Base-by-base conservation (phyloP, 345 rosid genomes). In the Physaria fendleri region DNA sequence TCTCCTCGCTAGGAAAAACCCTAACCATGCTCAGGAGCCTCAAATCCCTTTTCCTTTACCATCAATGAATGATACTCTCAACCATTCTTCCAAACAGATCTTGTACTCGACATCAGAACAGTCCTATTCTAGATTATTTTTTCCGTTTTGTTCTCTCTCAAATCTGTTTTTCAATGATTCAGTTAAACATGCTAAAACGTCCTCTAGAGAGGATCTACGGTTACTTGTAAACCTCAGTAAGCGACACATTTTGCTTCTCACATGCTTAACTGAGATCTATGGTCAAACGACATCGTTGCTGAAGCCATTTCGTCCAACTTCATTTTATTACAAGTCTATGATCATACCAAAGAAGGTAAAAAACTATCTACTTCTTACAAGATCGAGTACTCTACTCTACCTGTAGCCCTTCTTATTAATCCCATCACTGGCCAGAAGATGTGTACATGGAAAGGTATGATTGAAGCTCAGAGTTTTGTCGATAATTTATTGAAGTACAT, bases 401-500 rank as follows among this genome's bases (percentile, higher is more conserved):
- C 54, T 21, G 94, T 82, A 20, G 78, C 86, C 33, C 95, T 90
- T 1, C 81, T 90, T 27, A 69, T 86, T 20, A 92, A 90, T 51
- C 97, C 97, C 49, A 79, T 85, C 65, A 86, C 97, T 1, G 97
- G 92, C 25, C 88, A n/a, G 84, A 85, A 79, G 74, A 85, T 91
- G 85, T 81, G 76, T 44, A 61, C 63, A 8, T 87, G 96, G 98
- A 53, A 40, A 71, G 90, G 98, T 32, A 76, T 78, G 85, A 74
- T 91, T 53, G 88, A 85, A 34, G 76, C n/a, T n/a, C n/a, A n/a
- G n/a, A n/a, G n/a, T n/a, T n/a, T n/a, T n/a, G n/a, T n/a, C n/a
- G n/a, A n/a, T n/a, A n/a, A n/a, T n/a, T n/a, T n/a, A n/a, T n/a
- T n/a, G n/a, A n/a, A n/a, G n/a, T n/a, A n/a, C n/a, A n/a, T n/a